These are phyloP conservation scores for Ceratocystis alfenasii DNA, from an alignment of 2,329 filamentous ascomycete genomes.

Conservation along the genomic window DNA sequence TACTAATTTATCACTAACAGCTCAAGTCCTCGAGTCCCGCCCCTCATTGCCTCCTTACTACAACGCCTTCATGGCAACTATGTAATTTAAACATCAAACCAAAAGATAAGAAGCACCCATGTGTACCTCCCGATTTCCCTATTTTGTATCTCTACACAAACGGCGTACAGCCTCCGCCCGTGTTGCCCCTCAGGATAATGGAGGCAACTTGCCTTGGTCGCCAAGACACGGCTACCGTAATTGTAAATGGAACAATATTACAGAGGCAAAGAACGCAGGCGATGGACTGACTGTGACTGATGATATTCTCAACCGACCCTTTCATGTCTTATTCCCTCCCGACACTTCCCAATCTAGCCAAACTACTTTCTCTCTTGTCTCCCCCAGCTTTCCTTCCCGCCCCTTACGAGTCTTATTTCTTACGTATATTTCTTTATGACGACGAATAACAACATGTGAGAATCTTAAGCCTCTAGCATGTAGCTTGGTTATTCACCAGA, in stretches of 20 bases:
- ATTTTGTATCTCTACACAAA: neutral
- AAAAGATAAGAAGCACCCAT: too few species aligned
- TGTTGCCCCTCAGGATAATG: neutral
- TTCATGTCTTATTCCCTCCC: neutral
- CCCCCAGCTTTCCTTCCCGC: neutral
- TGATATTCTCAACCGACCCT: too few species aligned
- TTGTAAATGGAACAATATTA: neutral
- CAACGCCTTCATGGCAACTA: too few species aligned
- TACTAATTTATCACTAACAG: too few species aligned
- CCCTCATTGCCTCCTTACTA: too few species aligned
- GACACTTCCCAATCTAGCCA: conserved; percentile 1
- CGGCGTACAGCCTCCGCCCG: neutral
- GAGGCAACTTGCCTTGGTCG: neutral
- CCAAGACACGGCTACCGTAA: neutral
- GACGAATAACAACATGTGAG: neutral
- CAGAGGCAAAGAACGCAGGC: neutral
- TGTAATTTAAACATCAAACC: too few species aligned
- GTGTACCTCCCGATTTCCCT: too few species aligned
- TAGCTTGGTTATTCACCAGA: neutral
- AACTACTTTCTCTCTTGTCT: neutral
- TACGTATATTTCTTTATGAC: neutral
- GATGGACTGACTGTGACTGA: neutral
- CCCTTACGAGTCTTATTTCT: neutral
- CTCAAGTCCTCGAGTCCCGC: too few species aligned
- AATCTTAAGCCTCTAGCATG: neutral